Percentiles rank a stretch among this genome's conserved stretches.
phyloP scores from a whole-genome alignment of 306 rosid genomes.

The Prunus salicina region DNA sequence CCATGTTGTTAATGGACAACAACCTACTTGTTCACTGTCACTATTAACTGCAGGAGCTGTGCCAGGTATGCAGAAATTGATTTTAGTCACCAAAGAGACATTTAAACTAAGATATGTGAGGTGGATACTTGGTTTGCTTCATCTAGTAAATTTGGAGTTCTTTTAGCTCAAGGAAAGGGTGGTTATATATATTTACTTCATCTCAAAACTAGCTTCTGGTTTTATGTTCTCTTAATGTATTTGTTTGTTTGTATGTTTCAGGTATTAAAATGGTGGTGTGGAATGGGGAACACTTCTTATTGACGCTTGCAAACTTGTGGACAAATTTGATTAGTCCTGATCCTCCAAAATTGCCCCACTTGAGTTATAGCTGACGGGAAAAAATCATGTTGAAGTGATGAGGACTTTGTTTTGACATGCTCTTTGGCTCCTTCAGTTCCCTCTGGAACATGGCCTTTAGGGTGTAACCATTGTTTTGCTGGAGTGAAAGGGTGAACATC shows the following conservation, averaged over 20 bases:
- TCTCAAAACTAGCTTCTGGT: background rate
- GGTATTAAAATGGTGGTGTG: conserved; percentile 69
- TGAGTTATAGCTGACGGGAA: conserved; percentile 23
- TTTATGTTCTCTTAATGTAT: background rate
- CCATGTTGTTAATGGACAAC: conserved; percentile 46
- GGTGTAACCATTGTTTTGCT: conserved; percentile 12
- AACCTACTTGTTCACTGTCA: conserved; percentile 62
- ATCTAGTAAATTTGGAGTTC: background rate
- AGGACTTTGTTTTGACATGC: background rate
- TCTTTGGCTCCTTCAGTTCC: conserved; percentile 6
- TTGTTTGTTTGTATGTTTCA: conserved; percentile 29
- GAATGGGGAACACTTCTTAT: conserved; percentile 64
- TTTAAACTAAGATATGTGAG: background rate
- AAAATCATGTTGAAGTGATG: conserved; percentile 13
- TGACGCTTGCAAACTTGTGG: conserved; percentile 84
- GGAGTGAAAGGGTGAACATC: background rate
- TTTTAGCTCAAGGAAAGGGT: background rate
- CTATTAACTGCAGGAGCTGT: conserved; percentile 53
- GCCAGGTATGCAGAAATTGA: conserved; percentile 59
- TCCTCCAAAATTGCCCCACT: conserved; percentile 43
- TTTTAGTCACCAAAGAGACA: background rate
- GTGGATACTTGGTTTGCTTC: background rate
- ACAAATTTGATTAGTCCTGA: conserved; percentile 59
- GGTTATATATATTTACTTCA: background rate
- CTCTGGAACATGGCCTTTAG: conserved; percentile 25